These are phyloP conservation scores for Saturnispora silvae DNA, from an alignment of 805 yeast genomes.

Conservation along the genomic window DNA sequence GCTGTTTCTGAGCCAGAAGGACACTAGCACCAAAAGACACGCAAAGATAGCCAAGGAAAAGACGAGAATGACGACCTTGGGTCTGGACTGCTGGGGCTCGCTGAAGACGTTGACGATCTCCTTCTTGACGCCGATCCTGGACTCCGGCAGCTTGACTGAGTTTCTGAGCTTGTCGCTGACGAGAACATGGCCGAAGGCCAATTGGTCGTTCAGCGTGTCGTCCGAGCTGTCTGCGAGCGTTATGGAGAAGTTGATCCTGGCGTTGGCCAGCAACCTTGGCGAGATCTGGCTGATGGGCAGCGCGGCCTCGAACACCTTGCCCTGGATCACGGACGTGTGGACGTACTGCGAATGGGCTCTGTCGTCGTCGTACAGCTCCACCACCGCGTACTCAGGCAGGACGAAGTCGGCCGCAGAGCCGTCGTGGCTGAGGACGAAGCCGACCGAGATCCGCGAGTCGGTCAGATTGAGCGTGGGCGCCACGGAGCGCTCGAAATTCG, in stretches of 20 bases:
- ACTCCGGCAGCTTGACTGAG: constrained; percentile 18
- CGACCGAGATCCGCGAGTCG: constrained; percentile 12
- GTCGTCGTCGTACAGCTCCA: constrained; percentile 10
- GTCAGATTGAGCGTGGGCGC: constrained; percentile 12
- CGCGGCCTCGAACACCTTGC: constrained; percentile 8
- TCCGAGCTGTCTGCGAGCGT: constrained; percentile 21
- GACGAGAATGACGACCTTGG: constrained; percentile 38
- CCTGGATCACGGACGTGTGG: constrained; percentile 15
- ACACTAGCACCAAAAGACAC: constrained; percentile 32
- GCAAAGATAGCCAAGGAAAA: constrained; percentile 37
- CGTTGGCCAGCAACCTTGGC: constrained; percentile 14
- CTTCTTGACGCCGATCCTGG: constrained; percentile 40
- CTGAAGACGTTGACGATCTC: constrained; percentile 59
- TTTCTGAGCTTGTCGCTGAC: constrained; percentile 13
- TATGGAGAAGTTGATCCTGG: constrained; percentile 16
- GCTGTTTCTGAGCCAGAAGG: constrained; percentile 31
- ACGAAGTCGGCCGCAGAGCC: constrained; percentile 12
- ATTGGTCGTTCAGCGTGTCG: constrained; percentile 10
- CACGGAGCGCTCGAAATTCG: constrained; percentile 6
- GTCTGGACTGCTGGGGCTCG: constrained; percentile 41
- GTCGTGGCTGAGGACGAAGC: constrained; percentile 14
- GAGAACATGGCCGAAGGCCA: constrained; percentile 15
- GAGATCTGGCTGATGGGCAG: constrained; percentile 18
- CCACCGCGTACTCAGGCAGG: constrained; percentile 19
- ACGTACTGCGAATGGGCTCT: constrained; percentile 17